Evolutionary conservation across 2,329 filamentous ascomycete species (phyloP), one percentile per base, ranked within the genome.

Genomic region (Aspergillus pseudoglaucus): DNA sequence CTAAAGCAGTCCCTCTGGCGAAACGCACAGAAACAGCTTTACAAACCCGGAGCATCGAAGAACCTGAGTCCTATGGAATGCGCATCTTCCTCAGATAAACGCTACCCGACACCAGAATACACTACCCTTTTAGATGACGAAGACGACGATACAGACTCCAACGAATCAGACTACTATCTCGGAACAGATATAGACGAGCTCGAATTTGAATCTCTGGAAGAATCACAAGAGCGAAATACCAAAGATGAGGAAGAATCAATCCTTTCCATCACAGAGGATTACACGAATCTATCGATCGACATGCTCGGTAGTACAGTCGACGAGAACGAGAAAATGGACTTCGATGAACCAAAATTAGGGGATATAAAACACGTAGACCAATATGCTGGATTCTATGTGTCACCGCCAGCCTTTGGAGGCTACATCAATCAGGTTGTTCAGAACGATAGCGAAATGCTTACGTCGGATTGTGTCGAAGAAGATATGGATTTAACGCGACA

Each of bases 1-100:
- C 43, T 70, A 6, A 59, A 62, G 37, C 55, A 56, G 25, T 53
- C 61, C 1, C 53, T 70, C 12, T 71, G 68, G 67, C 47, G 47
- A 18, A 58, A 59, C 23, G 61, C 64, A 18, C 65, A 68, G 37
- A 55, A 55, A 30, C 53, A 53, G 14, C 47, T 65, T 15, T 53
- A 53, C 35, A 57, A 48, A 6, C 38, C 50, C 2, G 54, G 55
- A 20, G 43, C 49, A 6, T 49, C 52, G 20, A 50, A 40, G 20
- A 47, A 50, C 12, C 20, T 51, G 41, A 51, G 27, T 12, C 15
- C 33, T 4, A 15, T 48, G 32, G 22, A 44, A 27, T 14, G 33
- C 23, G n/a, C 25, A 12, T 20, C 39, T 8, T 33, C 15, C 4
- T 14, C 7, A n/a, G n/a, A 6, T 30, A 4, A 30, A 6, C n/a